phyloP scores from a whole-genome alignment of 2,329 filamentous ascomycete species.

The Diaporthe batatas region DNA sequence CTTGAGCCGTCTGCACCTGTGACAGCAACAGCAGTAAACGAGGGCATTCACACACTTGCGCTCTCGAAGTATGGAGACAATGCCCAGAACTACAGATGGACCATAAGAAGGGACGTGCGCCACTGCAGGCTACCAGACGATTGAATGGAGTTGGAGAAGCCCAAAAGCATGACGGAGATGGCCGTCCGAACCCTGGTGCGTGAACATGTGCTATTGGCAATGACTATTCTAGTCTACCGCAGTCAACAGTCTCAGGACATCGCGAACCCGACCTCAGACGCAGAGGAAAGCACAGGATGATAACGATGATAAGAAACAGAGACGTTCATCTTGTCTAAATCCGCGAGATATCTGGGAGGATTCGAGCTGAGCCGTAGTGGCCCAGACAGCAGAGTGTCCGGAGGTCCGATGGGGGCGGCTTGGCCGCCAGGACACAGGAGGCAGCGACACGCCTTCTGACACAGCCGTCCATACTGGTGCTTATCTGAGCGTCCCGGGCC shows the following conservation, averaged over 20 bases:
- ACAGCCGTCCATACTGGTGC: background rate
- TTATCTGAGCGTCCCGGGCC: conserved; percentile 1
- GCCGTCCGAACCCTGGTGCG: background rate
- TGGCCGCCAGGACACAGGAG: background rate
- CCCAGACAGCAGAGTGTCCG: background rate
- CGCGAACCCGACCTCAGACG: background rate
- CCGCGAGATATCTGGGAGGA: background rate
- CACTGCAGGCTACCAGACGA: background rate
- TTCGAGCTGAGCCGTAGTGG: background rate
- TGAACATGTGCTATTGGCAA: no score
- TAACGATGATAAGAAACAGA: background rate
- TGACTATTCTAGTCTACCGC: no score
- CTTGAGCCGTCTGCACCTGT: no score
- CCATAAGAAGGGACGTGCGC: background rate
- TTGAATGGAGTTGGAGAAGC: no score
- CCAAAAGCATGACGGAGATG: background rate
- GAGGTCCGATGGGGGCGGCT: conserved; percentile 28
- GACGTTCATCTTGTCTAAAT: background rate
- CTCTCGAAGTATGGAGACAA: background rate
- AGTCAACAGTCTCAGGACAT: background rate
- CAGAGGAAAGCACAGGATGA: background rate
- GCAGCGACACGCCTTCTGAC: conserved; percentile 16
- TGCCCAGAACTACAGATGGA: background rate
- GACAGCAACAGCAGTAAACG: no score
- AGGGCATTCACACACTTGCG: no score